Evolutionary conservation across 257 asterid genomes (phyloP).

Genomic region (Solanum sparsipilum): DNA sequence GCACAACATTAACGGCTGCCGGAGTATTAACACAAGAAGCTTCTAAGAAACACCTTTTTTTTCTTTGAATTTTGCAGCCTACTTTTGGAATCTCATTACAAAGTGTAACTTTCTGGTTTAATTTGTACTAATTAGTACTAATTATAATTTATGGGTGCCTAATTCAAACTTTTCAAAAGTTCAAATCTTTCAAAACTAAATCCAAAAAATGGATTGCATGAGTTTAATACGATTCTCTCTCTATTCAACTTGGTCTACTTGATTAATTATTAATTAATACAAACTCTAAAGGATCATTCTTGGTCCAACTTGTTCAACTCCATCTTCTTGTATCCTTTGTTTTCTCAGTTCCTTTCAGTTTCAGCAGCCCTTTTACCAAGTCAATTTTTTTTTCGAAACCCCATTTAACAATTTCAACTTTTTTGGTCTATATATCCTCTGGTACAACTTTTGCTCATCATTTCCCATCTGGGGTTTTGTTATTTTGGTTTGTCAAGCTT

Average conservation of each 20-base stretch:
- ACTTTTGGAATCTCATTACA: neutral
- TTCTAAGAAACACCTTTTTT: neutral
- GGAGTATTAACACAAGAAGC: neutral
- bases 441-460: neutral
- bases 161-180: neutral
- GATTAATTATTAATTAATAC: neutral
- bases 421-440: neutral
- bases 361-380: neutral
- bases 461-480: neutral
- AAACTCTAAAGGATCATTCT: neutral
- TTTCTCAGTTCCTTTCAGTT: neutral
- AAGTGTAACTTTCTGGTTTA: neutral
- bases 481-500: neutral
- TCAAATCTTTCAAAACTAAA: neutral
- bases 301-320: conserved; percentile 1
- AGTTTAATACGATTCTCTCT: neutral
- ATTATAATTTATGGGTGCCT: neutral
- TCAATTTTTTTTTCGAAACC: neutral
- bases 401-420: neutral
- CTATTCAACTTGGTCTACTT: neutral
- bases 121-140: neutral
- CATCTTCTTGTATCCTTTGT: neutral
- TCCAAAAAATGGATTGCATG: neutral
- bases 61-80: neutral
- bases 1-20: neutral